Evolutionary conservation across 768 basidiomycete genomes (phyloP).

Genomic region (Suillus paluster): DNA sequence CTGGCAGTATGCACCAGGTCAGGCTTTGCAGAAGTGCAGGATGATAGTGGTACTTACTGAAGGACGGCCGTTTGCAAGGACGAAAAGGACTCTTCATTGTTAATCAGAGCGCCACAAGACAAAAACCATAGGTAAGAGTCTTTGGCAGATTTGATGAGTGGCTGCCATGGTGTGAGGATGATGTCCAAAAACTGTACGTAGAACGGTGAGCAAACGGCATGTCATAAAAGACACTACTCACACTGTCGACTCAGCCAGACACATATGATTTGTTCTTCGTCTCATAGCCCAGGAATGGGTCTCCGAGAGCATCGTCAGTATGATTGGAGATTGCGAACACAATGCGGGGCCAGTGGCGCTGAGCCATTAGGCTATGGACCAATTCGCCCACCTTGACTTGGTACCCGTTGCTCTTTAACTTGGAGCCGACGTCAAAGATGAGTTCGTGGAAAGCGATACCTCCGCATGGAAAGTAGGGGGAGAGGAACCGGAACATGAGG

Average conservation of each 20-base stretch:
- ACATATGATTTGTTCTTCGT: too few species aligned
- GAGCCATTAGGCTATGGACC: not conserved
- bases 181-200: not conserved
- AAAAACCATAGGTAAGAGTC: not conserved
- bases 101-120: not conserved
- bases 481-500: not conserved
- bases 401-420: too few species aligned
- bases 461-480: not conserved
- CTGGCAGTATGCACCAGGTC: too few species aligned
- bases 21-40: too few species aligned
- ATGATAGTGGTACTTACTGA: too few species aligned
- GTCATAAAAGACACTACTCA: not conserved
- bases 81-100: too few species aligned
- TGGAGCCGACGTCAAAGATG: not conserved
- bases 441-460: not conserved
- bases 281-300: not conserved
- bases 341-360: not conserved
- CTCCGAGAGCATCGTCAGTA: not conserved
- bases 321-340: not conserved
- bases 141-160: not conserved
- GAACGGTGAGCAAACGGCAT: not conserved
- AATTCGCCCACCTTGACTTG: not conserved
- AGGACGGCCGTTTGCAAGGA: too few species aligned
- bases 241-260: too few species aligned
- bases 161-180: not conserved